Base-by-base conservation (phyloP, 2,329 filamentous ascomycete genomes). In the Taxawa tesnikishii region DNA sequence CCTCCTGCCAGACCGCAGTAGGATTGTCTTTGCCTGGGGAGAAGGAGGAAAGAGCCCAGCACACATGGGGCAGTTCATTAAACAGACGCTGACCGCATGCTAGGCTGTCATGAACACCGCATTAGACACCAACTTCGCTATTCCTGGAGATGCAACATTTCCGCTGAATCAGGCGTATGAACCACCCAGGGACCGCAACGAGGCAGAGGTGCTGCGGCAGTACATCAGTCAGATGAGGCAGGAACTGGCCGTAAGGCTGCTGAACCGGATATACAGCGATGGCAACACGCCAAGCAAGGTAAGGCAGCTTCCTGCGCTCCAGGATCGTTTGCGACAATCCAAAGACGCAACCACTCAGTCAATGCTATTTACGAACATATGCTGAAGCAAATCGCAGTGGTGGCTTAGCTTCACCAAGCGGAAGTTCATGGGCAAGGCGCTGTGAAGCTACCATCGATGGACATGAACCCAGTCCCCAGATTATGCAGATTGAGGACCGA, bases 391-490 rank as follows among this genome's bases (percentile, higher is more conserved):
- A 11, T 72, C 65, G 59, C 73, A 92, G 75, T 96, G 88, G 83
- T 98, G 90, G 90, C 62, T 98, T 56, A 96, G 90, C 68, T 98
- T 94, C 58, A 83, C 83, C 33, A 96, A 96, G 77, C 79, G 90
- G 63, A 94, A 94, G 75, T 98, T 98, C 55, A 96, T 98, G 90
- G 87, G 87, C 57, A 96, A 96, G 75, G 52, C 60, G 32, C 42
- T 58, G 38, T 58, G 45, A 54, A n/a, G n/a, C n/a, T n/a, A n/a
- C n/a, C n/a, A n/a, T n/a, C n/a, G n/a, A n/a, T n/a, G n/a, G n/a
- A n/a, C n/a, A n/a, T n/a, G n/a, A n/a, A n/a, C n/a, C n/a, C n/a
- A n/a, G n/a, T n/a, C n/a, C n/a, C n/a, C n/a, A n/a, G n/a, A n/a
- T n/a, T n/a, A n/a, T n/a, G n/a, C n/a, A n/a, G n/a, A n/a, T n/a